A percentile compares a stretch with the other conserved stretches of the same genome.
Evolutionary conservation across 257 asterid species (phyloP).

Genomic region (Solanum tacnaense): DNA sequence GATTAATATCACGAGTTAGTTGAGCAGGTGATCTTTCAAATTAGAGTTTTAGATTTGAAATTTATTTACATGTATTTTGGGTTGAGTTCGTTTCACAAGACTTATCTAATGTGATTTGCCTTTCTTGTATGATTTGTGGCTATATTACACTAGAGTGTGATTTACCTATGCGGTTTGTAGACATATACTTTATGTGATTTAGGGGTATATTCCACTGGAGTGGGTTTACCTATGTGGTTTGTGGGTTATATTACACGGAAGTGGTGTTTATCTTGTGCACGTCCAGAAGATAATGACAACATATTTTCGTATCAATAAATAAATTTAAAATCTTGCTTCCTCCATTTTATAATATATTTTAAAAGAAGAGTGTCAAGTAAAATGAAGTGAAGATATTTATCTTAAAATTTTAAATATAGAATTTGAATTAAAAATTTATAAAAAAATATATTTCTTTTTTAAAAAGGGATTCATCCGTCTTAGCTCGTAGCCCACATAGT

Average conservation of each 20-base stretch:
- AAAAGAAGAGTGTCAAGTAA: not conserved
- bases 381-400: not conserved
- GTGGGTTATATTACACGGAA: not conserved
- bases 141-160: not conserved
- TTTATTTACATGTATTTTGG: not conserved
- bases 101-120: too few species aligned
- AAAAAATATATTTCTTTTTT: too few species aligned
- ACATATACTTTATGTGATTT: not conserved
- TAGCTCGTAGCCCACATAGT: not conserved
- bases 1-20: not conserved
- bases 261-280: not conserved
- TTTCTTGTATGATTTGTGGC: not conserved
- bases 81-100: not conserved
- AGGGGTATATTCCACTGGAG: not conserved
- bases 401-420: too few species aligned
- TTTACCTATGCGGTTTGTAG: not conserved
- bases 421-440: accelerated
- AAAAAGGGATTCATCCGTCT: not conserved
- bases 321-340: not conserved
- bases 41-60: accelerated
- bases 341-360: not conserved
- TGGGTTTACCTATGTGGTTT: not conserved
- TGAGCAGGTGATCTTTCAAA: not conserved
- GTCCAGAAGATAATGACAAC: too few species aligned
- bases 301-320: not conserved